Evolutionary conservation across 345 rosid species (phyloP), one percentile per base, ranked within the genome.

Genomic region (Salix koriyanagi): DNA sequence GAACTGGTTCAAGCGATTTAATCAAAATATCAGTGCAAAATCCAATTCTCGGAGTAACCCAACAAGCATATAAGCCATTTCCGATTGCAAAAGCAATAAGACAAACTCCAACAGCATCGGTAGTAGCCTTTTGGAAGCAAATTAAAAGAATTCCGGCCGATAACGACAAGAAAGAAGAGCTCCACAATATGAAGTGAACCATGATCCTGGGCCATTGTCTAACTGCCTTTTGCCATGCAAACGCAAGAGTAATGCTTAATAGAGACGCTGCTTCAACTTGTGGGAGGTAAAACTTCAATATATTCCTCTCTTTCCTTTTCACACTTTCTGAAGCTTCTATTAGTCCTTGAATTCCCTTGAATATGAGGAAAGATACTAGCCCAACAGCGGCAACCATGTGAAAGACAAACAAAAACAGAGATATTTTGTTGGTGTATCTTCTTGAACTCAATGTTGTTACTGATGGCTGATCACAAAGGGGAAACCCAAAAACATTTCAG

Each of bases 141-240:
- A 96, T 87, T 36, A 96, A 79, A 84, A 96, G 99, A 71, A 91
- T 87, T 13, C 99, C 98, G 2, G 99, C 94, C 0, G 99, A 84
- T 28, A 94, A 72, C 5, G 98, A 86, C 90, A 86, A 82, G 61
- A 90, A 19, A 66, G 89, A 96, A 10, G 90, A 83, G 78, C 93
- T 80, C 99, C 99, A 96, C 8, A 94, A 75, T 65, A 89, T 94
- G 88, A 96, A 87, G 79, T 92, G 94, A 80, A 94, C 86, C 99
- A 91, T 94, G 83, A 92, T 75, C 21, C 26, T 48, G 50, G 99
- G 99, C 98, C 99, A 89, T 58, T 56, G 15, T 68, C 97, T 81
- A 32, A 94, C 69, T 0, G 97, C 93, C 82, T 86, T 89, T 85
- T 96, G 98, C 99, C 99, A 96, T 1, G 76, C 65, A 79, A 92